phyloP scores from a whole-genome alignment of 192 early-diverging fungal species.

The Entrophospora sp. region DNA sequence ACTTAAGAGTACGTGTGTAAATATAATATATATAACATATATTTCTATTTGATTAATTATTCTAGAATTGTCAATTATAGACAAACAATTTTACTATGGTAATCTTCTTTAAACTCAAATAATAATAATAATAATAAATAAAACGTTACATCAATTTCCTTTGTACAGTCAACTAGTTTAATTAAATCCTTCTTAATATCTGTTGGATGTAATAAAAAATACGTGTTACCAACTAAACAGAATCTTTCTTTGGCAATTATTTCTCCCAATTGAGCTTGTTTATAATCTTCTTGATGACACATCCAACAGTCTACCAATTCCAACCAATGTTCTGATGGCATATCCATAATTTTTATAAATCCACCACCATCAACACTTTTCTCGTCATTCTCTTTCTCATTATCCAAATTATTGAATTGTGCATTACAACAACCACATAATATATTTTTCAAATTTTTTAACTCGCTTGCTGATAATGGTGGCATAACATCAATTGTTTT shows the following conservation, averaged over 20 bases:
- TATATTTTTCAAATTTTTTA: constrained; percentile 26
- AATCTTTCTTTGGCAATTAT: constrained; percentile 32
- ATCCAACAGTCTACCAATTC: constrained; percentile 84
- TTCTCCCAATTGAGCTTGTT: constrained; percentile 36
- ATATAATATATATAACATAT: too few species aligned
- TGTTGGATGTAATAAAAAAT: constrained; percentile 39
- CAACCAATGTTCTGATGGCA: constrained; percentile 74
- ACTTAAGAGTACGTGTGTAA: too few species aligned
- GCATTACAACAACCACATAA: constrained; percentile 26
- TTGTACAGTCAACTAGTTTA: constrained; percentile 17
- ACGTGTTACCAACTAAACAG: constrained; percentile 37
- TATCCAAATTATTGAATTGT: constrained; percentile 2
- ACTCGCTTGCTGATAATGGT: constrained; percentile 26
- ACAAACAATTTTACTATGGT: too few species aligned
- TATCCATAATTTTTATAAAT: constrained; percentile 30
- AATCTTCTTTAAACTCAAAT: too few species aligned
- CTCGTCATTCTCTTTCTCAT: too few species aligned
- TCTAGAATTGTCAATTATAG: too few species aligned
- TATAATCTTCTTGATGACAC: constrained; percentile 69
- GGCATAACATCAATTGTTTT: constrained; percentile 1
- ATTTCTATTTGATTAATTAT: too few species aligned
- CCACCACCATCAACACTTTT: too few species aligned
- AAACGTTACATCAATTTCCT: constrained; percentile 40
- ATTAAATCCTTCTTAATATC: constrained; percentile 23
- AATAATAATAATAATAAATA: not conserved